Evolutionary conservation across 345 rosid genomes (phyloP), one percentile per base, ranked within the genome.

Genomic region (Pistacia vera): DNA sequence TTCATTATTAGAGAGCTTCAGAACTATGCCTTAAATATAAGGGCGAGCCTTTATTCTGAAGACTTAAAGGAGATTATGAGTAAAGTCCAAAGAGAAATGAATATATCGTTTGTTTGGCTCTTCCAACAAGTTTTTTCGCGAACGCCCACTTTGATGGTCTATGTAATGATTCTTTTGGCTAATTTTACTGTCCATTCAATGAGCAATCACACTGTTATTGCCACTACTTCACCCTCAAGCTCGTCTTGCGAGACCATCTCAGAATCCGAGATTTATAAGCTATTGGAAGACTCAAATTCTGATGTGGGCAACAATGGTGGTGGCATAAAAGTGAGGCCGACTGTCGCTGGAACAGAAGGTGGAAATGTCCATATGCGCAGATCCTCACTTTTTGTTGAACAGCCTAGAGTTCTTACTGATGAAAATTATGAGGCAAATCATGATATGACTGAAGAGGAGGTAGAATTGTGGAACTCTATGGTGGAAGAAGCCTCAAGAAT

Each of bases 101-200:
- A 80, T 65, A 81, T 81, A 54, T 89, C 94, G 0, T 85, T 90
- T 63, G 80, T 87, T 44, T 91, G 95, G 94, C 84, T 95, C 18
- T 92, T 91, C 49, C 89, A 85, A 61, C 90, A 83, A 63, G 88
- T 94, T 11, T 92, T 92, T 63, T 88, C 91, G 0, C 75, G 80
- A 20, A 89, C 97, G 0, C 97, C 98, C 1, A 86, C 85, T 56
- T 85, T 95, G 52, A 92, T 92, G 97, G 88, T 92, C 10, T 79
- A 85, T 71, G 85, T 92, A 17, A 92, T 95, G 92, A 70, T 92
- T 44, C 83, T 95, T 13, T 55, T 91, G 48, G 93, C 97, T 0
- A 93, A 90, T 75, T 92, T 85, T 81, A 85, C 86, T 0, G 86
- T 89, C 8, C 86, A 87, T 77, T 95, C 97, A 17, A 83, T 90